Conservation (phyloP, 495 filamentous ascomycete genomes). For the Clohesyomyces aquaticus region DNA sequence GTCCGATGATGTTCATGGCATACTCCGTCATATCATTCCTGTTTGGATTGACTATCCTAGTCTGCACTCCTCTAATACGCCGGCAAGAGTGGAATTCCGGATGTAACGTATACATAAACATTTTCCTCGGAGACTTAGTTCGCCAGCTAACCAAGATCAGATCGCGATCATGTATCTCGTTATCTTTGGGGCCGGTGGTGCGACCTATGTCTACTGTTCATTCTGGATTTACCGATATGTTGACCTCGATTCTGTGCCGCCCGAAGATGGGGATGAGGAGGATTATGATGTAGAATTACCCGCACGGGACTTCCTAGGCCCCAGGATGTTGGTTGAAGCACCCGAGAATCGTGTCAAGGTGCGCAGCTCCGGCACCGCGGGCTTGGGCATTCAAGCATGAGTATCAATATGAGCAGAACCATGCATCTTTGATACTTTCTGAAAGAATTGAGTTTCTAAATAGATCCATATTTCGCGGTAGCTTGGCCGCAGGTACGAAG, state of each 20-base stretch:
- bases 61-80: slow-evolving; percentile 15
- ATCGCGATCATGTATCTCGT: slow-evolving; percentile 15
- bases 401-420: too few species aligned
- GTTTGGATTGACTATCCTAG: slow-evolving; percentile 5
- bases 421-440: too few species aligned
- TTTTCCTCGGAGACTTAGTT: background rate
- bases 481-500: too few species aligned
- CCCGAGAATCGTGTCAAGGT: too few species aligned
- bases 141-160: background rate
- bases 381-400: too few species aligned
- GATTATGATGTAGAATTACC: too few species aligned
- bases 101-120: background rate
- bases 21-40: slow-evolving; percentile 12
- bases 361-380: too few species aligned
- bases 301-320: too few species aligned
- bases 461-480: too few species aligned
- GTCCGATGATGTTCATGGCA: slow-evolving; percentile 18
- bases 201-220: slow-evolving; percentile 12
- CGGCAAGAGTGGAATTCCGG: slow-evolving; percentile 4
- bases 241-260: slow-evolving; percentile 6
- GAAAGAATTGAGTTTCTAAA: too few species aligned
- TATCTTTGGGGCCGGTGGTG: background rate
- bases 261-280: slow-evolving; percentile 7
- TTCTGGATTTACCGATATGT: slow-evolving; percentile 21
- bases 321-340: too few species aligned